A percentile compares a stretch with the other conserved stretches of the same genome.
phyloP scores from a whole-genome alignment of 2,329 filamentous ascomycete genomes.

The Fusarium sacchari region DNA sequence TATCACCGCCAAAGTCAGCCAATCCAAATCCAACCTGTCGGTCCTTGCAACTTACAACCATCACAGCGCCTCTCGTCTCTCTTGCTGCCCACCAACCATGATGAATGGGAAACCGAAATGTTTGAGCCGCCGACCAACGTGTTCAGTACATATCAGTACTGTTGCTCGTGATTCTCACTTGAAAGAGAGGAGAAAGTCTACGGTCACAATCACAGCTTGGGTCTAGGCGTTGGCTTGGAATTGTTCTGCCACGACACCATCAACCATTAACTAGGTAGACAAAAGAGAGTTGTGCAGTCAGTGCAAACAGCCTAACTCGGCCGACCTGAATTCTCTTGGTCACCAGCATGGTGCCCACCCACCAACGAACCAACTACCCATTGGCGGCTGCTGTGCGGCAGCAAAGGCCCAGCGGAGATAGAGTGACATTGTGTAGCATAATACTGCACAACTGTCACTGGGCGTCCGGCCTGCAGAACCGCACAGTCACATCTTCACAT shows the following conservation, averaged over 20 bases:
- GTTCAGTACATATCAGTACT: not conserved
- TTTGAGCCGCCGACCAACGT: slow-evolving; percentile 35
- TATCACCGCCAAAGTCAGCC: slow-evolving; percentile 35
- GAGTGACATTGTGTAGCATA: slow-evolving; percentile 39
- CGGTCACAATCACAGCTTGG: slow-evolving; percentile 22
- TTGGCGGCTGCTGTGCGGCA: slow-evolving; percentile 18
- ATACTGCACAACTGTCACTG: slow-evolving; percentile 35
- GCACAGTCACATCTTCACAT: slow-evolving; percentile 37
- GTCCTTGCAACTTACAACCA: slow-evolving; percentile 37
- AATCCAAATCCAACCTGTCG: slow-evolving; percentile 34
- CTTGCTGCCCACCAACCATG: slow-evolving; percentile 25
- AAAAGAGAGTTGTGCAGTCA: not conserved
- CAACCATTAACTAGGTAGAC: not conserved
- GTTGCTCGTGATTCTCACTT: slow-evolving; percentile 7
- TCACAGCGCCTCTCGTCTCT: slow-evolving; percentile 33
- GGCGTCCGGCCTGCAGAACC: slow-evolving; percentile 20
- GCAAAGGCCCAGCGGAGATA: slow-evolving; percentile 15
- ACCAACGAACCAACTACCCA: slow-evolving; percentile 14
- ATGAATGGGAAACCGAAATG: slow-evolving; percentile 8
- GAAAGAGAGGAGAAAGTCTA: slow-evolving; percentile 13
- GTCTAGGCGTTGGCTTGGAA: slow-evolving; percentile 30
- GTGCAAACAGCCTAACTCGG: slow-evolving; percentile 10
- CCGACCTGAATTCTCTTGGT: slow-evolving; percentile 6
- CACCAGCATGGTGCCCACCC: slow-evolving; percentile 22
- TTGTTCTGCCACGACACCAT: slow-evolving; percentile 19